These are phyloP conservation scores for Orbilia oligospora DNA, from an alignment of 2,329 filamentous ascomycete genomes.

Conservation along the genomic window DNA sequence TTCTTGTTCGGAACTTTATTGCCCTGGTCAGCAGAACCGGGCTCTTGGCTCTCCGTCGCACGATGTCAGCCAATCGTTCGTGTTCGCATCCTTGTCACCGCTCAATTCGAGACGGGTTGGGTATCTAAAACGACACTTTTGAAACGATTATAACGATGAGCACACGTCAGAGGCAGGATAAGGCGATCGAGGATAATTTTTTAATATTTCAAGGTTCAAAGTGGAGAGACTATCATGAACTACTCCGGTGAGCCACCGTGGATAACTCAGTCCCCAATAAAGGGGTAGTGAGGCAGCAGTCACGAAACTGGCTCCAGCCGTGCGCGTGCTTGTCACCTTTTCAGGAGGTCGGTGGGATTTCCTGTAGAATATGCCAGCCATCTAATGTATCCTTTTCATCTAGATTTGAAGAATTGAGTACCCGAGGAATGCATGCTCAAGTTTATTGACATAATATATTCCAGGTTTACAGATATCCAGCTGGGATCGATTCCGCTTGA, in stretches of 20 bases:
- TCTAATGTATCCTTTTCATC: background rate
- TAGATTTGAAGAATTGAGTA: background rate
- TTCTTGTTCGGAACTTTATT: constrained; percentile 13
- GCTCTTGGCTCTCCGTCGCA: constrained; percentile 29
- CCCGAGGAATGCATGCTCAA: background rate
- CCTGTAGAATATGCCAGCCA: constrained; percentile 13
- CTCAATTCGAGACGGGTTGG: constrained; percentile 57
- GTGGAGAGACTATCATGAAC: constrained; percentile 30
- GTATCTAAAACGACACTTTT: constrained; percentile 45
- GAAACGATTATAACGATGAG: constrained; percentile 34
- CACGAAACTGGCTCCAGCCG: constrained; percentile 35
- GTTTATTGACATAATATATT: background rate
- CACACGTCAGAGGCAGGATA: constrained; percentile 52
- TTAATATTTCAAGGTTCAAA: constrained; percentile 17
- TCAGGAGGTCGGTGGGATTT: constrained; percentile 3
- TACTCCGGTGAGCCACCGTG: constrained; percentile 18
- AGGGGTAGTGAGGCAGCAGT: constrained; percentile 35
- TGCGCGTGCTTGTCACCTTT: constrained; percentile 1
- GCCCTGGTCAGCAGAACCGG: constrained; percentile 22
- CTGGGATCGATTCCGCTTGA: background rate
- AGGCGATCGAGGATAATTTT: constrained; percentile 31
- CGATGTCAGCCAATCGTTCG: constrained; percentile 49
- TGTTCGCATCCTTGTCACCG: constrained; percentile 29
- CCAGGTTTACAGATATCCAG: background rate
- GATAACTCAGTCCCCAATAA: constrained; percentile 47